Conservation (phyloP, 208 protist genomes). For the Trypanosoma caninum region DNA sequence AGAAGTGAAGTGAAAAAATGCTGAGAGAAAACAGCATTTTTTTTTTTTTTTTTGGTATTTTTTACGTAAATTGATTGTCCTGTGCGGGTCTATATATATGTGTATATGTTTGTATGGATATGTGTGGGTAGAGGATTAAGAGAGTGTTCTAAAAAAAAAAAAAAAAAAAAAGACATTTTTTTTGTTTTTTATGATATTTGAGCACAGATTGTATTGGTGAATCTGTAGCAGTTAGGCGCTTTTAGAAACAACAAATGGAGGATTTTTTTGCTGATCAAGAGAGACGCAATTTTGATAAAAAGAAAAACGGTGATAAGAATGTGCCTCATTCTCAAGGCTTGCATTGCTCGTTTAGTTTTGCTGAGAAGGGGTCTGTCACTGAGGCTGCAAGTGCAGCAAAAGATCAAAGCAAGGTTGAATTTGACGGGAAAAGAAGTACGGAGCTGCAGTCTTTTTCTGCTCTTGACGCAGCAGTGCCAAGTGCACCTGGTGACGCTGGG, state of each 20-base stretch:
- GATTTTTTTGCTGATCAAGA: neutral
- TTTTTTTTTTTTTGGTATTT: conserved; percentile 1
- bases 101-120: neutral
- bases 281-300: neutral
- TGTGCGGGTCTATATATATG: neutral
- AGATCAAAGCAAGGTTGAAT: neutral
- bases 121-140: neutral
- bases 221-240: too few species aligned
- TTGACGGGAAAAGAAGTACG: neutral
- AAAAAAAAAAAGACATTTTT: neutral
- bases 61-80: neutral
- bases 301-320: too few species aligned
- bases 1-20: too few species aligned
- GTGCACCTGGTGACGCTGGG: neutral
- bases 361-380: neutral
- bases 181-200: neutral
- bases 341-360: too few species aligned
- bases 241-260: neutral
- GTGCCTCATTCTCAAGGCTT: too few species aligned
- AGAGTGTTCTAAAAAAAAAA: neutral
- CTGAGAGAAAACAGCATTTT: neutral
- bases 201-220: neutral
- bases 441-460: neutral
- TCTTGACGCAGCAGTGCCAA: neutral
- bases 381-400: neutral